A percentile compares a stretch with the other conserved stretches of the same genome.
These are phyloP conservation scores for Actinidia arguta DNA, from an alignment of 179 eudicot species.

Conservation along the genomic window DNA sequence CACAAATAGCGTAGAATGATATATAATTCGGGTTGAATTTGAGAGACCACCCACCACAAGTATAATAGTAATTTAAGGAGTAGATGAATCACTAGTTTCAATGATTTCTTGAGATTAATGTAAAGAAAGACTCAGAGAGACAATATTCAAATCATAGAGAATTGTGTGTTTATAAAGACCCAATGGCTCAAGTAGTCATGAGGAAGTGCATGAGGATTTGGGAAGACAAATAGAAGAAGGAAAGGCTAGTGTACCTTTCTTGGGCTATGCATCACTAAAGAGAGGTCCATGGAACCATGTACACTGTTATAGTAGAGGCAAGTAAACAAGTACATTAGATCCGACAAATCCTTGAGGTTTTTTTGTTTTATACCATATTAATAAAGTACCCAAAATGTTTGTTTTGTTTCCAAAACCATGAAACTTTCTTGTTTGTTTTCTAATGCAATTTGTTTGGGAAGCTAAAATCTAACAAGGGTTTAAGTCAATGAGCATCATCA, in stretches of 20 bases:
- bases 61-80: background rate
- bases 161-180: background rate
- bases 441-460: constrained; percentile 14
- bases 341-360: constrained; percentile 33
- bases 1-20: no score
- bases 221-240: constrained; percentile 28
- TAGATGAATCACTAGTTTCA: background rate
- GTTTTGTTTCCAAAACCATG: background rate
- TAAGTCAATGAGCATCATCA: constrained; percentile 17
- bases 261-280: no score
- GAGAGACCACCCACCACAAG: background rate
- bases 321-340: no score
- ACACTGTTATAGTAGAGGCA: background rate
- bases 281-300: no score
- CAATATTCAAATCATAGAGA: background rate
- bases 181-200: constrained; percentile 1
- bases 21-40: no score
- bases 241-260: background rate
- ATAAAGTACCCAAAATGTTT: no score
- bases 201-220: constrained; percentile 1
- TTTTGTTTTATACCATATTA: no score
- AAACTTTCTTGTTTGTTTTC: background rate
- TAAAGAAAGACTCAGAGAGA: constrained; percentile 14
- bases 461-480: background rate
- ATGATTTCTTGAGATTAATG: constrained; percentile 22